These are phyloP conservation scores for Clonostachys byssicola DNA, from an alignment of 2,329 filamentous ascomycete species.

Conservation along the genomic window DNA sequence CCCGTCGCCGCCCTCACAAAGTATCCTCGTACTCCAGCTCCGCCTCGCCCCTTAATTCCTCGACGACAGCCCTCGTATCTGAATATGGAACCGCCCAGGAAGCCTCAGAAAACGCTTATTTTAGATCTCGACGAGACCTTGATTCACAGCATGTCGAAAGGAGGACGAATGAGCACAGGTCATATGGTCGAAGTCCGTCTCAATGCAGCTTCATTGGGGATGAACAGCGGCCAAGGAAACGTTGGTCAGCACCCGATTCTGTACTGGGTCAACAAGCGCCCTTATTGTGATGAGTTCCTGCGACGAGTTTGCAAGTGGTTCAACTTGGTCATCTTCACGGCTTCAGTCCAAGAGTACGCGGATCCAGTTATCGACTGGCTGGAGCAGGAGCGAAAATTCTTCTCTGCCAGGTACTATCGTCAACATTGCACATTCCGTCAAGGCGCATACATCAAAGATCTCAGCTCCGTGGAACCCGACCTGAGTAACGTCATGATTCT, in stretches of 20 bases:
- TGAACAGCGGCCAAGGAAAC: constrained; percentile 41
- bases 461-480: constrained; percentile 93
- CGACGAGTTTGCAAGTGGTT: constrained; percentile 95
- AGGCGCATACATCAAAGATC: constrained; percentile 96
- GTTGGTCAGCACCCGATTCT: constrained; percentile 87
- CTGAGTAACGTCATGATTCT: constrained; percentile 98
- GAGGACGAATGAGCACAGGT: constrained; percentile 89
- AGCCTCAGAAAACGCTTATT: constrained; percentile 86
- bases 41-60: constrained; percentile 86
- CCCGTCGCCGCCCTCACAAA: constrained; percentile 74
- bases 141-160: constrained; percentile 97
- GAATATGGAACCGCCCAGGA: constrained; percentile 48
- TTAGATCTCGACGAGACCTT: constrained; percentile 95
- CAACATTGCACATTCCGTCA: constrained; percentile 96
- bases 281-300: constrained; percentile 94
- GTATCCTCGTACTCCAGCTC: constrained; percentile 86
- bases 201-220: constrained; percentile 65
- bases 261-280: constrained; percentile 98
- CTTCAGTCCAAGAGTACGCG: constrained; percentile 96
- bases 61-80: constrained; percentile 86
- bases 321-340: constrained; percentile 93
- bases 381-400: constrained; percentile 94
- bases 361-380: constrained; percentile 99
- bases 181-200: constrained; percentile 99
- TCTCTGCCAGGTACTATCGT: constrained; percentile 87